Conservation (phyloP, 2,329 filamentous ascomycete species). For the Colletotrichum spinosum region DNA sequence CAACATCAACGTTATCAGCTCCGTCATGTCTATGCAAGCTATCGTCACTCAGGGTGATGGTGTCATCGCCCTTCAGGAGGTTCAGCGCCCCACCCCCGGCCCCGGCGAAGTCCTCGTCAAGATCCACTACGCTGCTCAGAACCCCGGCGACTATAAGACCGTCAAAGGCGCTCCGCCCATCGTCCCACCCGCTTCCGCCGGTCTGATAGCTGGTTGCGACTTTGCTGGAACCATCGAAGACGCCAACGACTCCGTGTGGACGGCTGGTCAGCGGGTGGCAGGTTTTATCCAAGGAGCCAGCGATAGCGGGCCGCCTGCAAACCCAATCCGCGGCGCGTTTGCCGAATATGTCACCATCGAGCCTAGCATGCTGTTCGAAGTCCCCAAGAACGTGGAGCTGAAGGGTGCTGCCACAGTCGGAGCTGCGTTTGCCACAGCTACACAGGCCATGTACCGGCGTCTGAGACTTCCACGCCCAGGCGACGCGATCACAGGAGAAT, state of each 20-base stretch:
- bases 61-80: slow-evolving; percentile 42
- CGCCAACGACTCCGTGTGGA: slow-evolving; percentile 45
- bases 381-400: background rate
- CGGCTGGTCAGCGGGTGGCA: slow-evolving; percentile 45
- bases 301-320: slow-evolving; percentile 5
- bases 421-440: background rate
- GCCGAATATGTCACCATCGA: slow-evolving; percentile 16
- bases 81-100: slow-evolving; percentile 42
- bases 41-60: slow-evolving; percentile 48
- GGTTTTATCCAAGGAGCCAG: slow-evolving; percentile 46
- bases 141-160: slow-evolving; percentile 49
- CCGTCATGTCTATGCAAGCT: slow-evolving; percentile 23
- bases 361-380: background rate
- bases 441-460: slow-evolving; percentile 15
- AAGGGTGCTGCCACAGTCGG: background rate
- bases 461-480: slow-evolving; percentile 4
- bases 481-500: slow-evolving; percentile 8
- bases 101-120: slow-evolving; percentile 48
- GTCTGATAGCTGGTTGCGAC: slow-evolving; percentile 46
- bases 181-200: slow-evolving; percentile 36
- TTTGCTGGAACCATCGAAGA: slow-evolving; percentile 47
- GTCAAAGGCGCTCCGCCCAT: slow-evolving; percentile 1
- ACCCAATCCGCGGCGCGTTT: slow-evolving; percentile 12
- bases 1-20: background rate
- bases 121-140: slow-evolving; percentile 46